Evolutionary conservation across 192 early-diverging fungal genomes (phyloP), one percentile per base, ranked within the genome.

Genomic region (Coemansia sp.): DNA sequence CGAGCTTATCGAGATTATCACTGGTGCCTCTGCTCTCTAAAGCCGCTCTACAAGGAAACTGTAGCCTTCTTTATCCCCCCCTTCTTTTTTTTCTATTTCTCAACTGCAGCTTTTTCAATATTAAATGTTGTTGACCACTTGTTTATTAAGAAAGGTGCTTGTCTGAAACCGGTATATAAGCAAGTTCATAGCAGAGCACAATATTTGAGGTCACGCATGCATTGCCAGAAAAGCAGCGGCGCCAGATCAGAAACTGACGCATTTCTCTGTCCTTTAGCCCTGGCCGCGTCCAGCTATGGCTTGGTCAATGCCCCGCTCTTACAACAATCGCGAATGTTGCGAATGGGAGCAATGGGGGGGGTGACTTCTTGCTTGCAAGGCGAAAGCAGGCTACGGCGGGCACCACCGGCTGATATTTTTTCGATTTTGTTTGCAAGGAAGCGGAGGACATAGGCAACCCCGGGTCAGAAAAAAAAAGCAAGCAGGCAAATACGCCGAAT

Each of bases 1-100:
- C 86, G 96, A 98, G 79, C 88, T 98, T 62, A 87, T 93, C 69
- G 93, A 97, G 81, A 97, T 97, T 86, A 97, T 97, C 82, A 93
- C 91, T 68, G 95, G 94, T 85, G 94, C 94, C 55, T 92, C 89
- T 74, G 91, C 92, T 64, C 84, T 96, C 69, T 93, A 88, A 87
- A 75, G 50, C 25, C 0, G 3, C 46, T 16, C 11, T 29, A 54
- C n/a, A 54, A 54, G 18, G 29, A 27, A 25, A 25, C 10, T 22
- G 10, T 55, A 39, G 19, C 35, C 35, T 39, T 29, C 22, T 36
- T n/a, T n/a, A n/a, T n/a, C n/a, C n/a, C n/a, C 0, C 6, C 18
- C 51, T 39, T 25, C 2, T 46, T 19, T 29, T 61, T 42, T 56
- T 23, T 27, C 14, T 47, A 18, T 55, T 56, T 47, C 45, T 47